Evolutionary conservation across 2,329 filamentous ascomycete genomes (phyloP).

Genomic region (Helicocarpus griseus): DNA sequence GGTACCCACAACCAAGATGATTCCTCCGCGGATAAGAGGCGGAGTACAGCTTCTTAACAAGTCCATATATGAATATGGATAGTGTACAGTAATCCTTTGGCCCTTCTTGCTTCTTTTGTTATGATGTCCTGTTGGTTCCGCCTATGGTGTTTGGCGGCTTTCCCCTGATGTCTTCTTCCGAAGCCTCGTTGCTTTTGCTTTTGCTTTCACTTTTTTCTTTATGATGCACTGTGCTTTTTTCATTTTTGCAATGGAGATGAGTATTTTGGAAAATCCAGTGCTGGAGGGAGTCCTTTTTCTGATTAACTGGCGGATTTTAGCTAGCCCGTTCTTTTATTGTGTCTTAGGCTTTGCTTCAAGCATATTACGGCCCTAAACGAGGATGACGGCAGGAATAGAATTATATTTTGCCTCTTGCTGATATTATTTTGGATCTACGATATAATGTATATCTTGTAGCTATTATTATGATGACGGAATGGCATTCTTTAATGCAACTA

Average conservation of each 20-base stretch:
- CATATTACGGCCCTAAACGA: not conserved
- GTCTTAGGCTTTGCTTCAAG: not conserved
- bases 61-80: not conserved
- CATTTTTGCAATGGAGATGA: not conserved
- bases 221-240: not conserved
- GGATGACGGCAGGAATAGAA: not conserved
- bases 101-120: not conserved
- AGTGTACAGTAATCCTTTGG: not conserved
- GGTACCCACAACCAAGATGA: constrained; percentile 38
- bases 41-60: constrained; percentile 25
- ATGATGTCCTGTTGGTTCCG: not conserved
- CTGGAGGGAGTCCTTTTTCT: not conserved
- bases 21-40: constrained; percentile 32
- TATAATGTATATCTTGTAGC: not conserved
- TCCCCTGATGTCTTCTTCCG: not conserved
- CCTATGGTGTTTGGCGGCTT: not conserved
- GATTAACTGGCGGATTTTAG: constrained; percentile 1
- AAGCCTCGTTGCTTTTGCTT: not conserved
- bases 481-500: not conserved
- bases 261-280: not conserved
- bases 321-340: not conserved
- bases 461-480: not conserved
- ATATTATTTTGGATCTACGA: not conserved
- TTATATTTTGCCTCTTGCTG: not conserved
- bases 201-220: constrained; percentile 1